Evolutionary conservation across 2,329 filamentous ascomycete species (phyloP), one percentile per base, ranked within the genome.

Genomic region (Nemania serpens): DNA sequence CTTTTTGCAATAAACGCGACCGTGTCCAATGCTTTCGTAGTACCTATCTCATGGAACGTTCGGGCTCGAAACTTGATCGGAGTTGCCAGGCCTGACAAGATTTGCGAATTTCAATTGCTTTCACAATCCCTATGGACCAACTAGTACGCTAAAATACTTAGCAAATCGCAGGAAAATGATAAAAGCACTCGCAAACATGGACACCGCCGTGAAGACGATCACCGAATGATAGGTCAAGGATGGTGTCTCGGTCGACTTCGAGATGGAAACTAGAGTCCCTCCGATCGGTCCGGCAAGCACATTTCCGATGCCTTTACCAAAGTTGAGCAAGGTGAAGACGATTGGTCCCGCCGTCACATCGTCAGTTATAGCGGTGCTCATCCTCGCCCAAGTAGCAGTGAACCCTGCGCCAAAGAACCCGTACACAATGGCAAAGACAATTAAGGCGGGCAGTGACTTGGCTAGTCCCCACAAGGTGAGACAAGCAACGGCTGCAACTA

Each of bases 381-480:
- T 73, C 22, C 74, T 71, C 3, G 70, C 75, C 77, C 82, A 82
- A 0, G 80, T 83, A 2, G 80, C 76, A 33, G 75, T 80, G 62
- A 81, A 85, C 0, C 80, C 81, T 20, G 79, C 77, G 0, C 79
- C 81, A 59, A 85, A 86, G 73, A 85, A 84, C 4, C 84, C 84
- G 67, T 82, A 87, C 0, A 78, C 72, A 2, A 84, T 67, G 1
- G 79, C 76, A 66, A 86, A 87, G 0, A 79, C 59, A 0, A 81
- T 72, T 0, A 86, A 73, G 1, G 81, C 65, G 0, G 75, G 75
- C 2, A 82, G 70, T 0, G 77, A 75, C 3, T 75, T 74, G 7
- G 78, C 78, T 10, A 84, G 64, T 3, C 82, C 81, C 84, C 84
- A 86, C 9, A 85, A 71, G 0, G 82, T 71, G 36, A 86, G 75